Percentiles rank a stretch among this genome's conserved stretches.
Conservation (phyloP, 495 filamentous ascomycete genomes). For the Aspergillus cristatus region DNA sequence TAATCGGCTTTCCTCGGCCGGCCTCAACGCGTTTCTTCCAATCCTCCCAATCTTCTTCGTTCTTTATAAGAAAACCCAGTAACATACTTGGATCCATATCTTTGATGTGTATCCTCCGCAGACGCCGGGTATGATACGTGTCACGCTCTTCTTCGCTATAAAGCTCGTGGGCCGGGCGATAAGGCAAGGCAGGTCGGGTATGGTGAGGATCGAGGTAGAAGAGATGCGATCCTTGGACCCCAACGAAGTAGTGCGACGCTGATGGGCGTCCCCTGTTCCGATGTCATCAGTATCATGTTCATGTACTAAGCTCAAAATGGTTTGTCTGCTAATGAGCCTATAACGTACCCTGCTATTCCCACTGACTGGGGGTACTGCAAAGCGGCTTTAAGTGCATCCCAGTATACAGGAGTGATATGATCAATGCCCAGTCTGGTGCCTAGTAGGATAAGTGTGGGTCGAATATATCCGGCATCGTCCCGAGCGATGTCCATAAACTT, state of each 20-base stretch:
- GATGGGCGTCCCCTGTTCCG: conserved; percentile 72
- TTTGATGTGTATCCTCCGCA: conserved; percentile 71
- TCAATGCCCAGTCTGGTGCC: conserved; percentile 88
- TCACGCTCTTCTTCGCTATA: conserved; percentile 67
- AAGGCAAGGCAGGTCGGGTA: conserved; percentile 59
- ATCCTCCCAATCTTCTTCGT: conserved; percentile 72
- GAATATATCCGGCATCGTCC: conserved; percentile 51
- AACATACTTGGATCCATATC: conserved; percentile 99
- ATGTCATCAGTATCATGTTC: neutral
- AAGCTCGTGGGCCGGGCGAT: conserved; percentile 35
- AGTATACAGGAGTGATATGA: conserved; percentile 84
- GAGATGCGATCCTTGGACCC: conserved; percentile 77
- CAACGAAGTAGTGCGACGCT: conserved; percentile 93
- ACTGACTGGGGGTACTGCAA: conserved; percentile 83
- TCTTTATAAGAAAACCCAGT: conserved; percentile 83
- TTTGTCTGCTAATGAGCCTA: neutral
- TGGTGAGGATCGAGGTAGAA: conserved; percentile 95
- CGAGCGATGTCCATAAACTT: conserved; percentile 67
- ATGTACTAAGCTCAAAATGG: no score
- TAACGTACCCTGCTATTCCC: conserved; percentile 83
- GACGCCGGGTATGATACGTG: conserved; percentile 76
- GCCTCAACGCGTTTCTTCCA: conserved; percentile 65
- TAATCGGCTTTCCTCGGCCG: conserved; percentile 69
- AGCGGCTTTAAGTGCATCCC: conserved; percentile 73
- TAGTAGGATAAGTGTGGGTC: conserved; percentile 80